phyloP scores from a whole-genome alignment of 192 early-diverging fungal species.

The Linnemannia schmuckeri region DNA sequence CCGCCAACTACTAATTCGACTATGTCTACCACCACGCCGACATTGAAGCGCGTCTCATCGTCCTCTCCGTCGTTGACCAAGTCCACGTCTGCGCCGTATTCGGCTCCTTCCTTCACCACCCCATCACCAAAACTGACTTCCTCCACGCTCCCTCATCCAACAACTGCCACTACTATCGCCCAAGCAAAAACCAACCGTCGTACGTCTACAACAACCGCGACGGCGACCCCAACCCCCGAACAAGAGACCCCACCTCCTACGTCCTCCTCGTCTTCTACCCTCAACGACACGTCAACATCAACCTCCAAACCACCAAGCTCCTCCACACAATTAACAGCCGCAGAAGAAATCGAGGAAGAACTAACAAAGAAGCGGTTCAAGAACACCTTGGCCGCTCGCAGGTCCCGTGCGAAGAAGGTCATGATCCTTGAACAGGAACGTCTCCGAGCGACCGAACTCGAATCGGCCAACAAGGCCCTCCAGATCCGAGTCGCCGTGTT shows the following conservation, averaged over 20 bases:
- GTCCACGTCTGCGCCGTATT: neutral
- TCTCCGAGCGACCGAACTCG: neutral
- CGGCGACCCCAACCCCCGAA: neutral
- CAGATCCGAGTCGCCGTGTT: neutral
- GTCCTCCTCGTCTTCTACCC: neutral
- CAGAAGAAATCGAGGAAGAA: neutral
- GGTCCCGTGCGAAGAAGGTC: conserved; percentile 5
- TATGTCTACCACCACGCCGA: neutral
- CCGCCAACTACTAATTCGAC: neutral
- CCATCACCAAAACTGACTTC: neutral
- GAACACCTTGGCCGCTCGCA: conserved; percentile 2
- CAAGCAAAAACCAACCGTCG: neutral
- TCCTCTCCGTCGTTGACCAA: neutral
- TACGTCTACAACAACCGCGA: neutral
- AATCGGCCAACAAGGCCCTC: neutral
- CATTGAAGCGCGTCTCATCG: neutral
- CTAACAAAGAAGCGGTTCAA: conserved; percentile 7
- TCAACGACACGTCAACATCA: neutral
- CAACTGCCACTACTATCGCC: neutral
- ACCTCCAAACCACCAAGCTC: neutral
- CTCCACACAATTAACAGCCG: neutral
- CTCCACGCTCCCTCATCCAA: neutral
- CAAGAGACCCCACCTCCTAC: neutral
- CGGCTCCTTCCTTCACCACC: neutral
- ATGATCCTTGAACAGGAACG: conserved; percentile 10